These are phyloP conservation scores for Arthrobotrys iridis DNA, from an alignment of 2,329 filamentous ascomycete genomes.

Conservation along the genomic window DNA sequence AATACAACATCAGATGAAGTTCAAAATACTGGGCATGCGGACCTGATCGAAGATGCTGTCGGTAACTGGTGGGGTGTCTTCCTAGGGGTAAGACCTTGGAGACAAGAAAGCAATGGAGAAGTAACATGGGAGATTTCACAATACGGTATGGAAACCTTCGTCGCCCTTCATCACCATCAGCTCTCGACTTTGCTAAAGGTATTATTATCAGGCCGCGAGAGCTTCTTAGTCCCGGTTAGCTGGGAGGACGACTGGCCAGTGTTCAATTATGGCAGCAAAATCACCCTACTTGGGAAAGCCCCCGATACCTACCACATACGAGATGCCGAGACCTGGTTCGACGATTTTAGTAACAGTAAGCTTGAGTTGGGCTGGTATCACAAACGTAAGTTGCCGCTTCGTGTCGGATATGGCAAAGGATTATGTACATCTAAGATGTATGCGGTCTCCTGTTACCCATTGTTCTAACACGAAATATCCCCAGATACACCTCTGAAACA, in stretches of 20 bases:
- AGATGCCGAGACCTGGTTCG: constrained; percentile 41
- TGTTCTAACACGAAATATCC: neutral
- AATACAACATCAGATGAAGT: constrained; percentile 59
- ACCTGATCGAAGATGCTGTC: constrained; percentile 64
- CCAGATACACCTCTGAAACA: constrained; percentile 65
- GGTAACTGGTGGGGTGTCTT: constrained; percentile 67
- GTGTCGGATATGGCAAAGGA: neutral
- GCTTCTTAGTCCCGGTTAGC: constrained; percentile 65
- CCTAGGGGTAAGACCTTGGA: constrained; percentile 58
- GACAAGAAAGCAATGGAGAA: constrained; percentile 30
- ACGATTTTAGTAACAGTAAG: constrained; percentile 25
- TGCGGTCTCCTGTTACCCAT: neutral
- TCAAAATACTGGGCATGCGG: constrained; percentile 66
- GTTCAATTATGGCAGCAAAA: constrained; percentile 65
- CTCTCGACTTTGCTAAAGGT: neutral
- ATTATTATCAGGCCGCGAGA: constrained; percentile 63
- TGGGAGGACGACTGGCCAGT: constrained; percentile 68
- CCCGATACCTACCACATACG: constrained; percentile 32
- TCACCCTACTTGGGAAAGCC: constrained; percentile 60
- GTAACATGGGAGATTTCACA: constrained; percentile 47
- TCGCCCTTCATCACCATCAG: neutral
- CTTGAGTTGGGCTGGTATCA: constrained; percentile 42
- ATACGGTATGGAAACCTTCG: constrained; percentile 13
- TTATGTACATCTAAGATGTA: neutral
- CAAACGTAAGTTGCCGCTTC: constrained; percentile 25